Evolutionary conservation across 331 rosid species (phyloP).

Genomic region (Saraca asoca): DNA sequence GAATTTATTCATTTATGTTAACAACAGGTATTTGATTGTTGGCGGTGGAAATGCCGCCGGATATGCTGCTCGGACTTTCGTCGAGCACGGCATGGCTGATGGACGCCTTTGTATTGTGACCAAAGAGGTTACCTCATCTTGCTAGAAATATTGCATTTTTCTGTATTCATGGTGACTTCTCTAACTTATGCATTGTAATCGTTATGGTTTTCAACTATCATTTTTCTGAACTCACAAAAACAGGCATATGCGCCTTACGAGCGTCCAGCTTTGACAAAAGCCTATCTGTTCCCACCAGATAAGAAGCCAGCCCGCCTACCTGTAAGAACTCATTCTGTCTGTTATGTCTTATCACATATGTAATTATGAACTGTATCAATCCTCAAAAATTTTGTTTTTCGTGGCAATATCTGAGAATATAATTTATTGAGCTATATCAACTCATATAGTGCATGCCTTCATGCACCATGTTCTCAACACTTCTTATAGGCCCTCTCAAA

Average conservation of each 20-base stretch:
- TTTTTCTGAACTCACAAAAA: neutral
- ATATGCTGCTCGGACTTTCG: constrained; percentile 89
- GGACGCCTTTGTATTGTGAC: constrained; percentile 86
- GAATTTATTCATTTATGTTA: neutral
- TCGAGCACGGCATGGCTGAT: constrained; percentile 84
- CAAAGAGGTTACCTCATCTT: constrained; percentile 61
- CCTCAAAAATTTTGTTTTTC: neutral
- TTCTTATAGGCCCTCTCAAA: constrained; percentile 3
- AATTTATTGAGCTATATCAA: neutral
- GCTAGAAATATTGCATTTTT: neutral
- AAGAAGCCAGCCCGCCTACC: constrained; percentile 96
- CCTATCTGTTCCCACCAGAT: constrained; percentile 77
- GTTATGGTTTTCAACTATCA: constrained; percentile 15
- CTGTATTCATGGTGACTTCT: constrained; percentile 5
- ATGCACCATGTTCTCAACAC: constrained; percentile 2
- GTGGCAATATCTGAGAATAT: neutral
- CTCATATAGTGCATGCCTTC: neutral
- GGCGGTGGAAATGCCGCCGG: constrained; percentile 99
- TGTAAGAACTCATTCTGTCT: constrained; percentile 47
- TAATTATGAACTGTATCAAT: neutral
- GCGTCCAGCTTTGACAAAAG: constrained; percentile 93
- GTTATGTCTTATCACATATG: neutral
- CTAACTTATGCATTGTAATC: neutral
- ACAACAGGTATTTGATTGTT: constrained; percentile 79
- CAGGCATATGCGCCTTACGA: constrained; percentile 94